Percentiles rank a stretch among this genome's conserved stretches.
Evolutionary conservation across 2,329 filamentous ascomycete genomes (phyloP).

Genomic region (Colletotrichum phormii): DNA sequence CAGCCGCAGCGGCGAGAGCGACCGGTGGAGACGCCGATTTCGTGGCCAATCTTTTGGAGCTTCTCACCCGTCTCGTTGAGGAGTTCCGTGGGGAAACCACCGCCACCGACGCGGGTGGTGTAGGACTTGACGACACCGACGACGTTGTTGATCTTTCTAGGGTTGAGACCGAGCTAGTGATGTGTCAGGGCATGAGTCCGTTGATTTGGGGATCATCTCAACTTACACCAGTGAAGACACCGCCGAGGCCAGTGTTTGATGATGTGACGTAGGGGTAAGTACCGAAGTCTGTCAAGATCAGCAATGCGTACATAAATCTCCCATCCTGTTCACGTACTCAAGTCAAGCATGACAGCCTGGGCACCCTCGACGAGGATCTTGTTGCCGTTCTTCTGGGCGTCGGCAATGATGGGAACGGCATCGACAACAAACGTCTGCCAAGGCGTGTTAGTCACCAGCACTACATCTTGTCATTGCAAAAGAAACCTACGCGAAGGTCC

Average conservation of each 20-base stretch:
- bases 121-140: constrained; percentile 79
- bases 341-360: constrained; percentile 69
- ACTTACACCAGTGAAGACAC: constrained; percentile 35
- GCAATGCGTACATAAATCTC: not conserved
- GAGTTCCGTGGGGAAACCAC: constrained; percentile 76
- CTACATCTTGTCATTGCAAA: not conserved
- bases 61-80: constrained; percentile 55
- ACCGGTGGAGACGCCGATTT: constrained; percentile 62
- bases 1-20: constrained; percentile 70
- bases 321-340: constrained; percentile 42
- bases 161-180: constrained; percentile 65
- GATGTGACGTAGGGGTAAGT: constrained; percentile 61
- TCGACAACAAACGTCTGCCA: constrained; percentile 68
- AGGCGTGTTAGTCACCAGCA: not conserved
- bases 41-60: constrained; percentile 58
- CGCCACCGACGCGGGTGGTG: constrained; percentile 71
- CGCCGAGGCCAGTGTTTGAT: constrained; percentile 37
- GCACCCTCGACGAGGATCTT: constrained; percentile 78
- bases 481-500: constrained; percentile 12
- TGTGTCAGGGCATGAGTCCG: not conserved
- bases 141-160: constrained; percentile 67
- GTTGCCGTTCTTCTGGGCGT: constrained; percentile 67
- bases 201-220: not conserved
- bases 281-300: constrained; percentile 52
- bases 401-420: constrained; percentile 71